Base-by-base conservation (phyloP, 768 basidiomycete genomes). In the Leucogyrophana mollusca region DNA sequence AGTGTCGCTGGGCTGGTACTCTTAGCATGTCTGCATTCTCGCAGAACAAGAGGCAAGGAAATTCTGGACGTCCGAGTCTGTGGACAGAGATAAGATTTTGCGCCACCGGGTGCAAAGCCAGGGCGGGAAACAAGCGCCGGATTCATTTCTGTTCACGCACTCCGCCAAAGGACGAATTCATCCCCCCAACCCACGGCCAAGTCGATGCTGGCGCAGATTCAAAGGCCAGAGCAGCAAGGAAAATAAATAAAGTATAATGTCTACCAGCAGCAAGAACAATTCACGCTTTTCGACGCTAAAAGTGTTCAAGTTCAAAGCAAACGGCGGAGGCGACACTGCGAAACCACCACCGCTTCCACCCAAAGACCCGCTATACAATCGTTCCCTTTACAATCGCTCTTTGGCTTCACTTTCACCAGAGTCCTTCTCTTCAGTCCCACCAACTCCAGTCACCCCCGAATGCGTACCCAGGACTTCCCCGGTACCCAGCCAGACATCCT, bases 341-440 rank as follows among this genome's bases (percentile, higher is more conserved):
- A 66, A 60, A 34, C 61, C 70, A 25, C 80, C 82, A 0, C 82
- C 82, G 0, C 79, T 78, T 6, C 77, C 70, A 2, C 85, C 85
- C 33, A 87, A 87, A 64, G 85, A 87, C 53, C 57, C 69, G 6
- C 44, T 54, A 53, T 5, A 63, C 55, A 67, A 56, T 54, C 68
- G 52, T 42, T 64, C 70, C 9, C 49, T 73, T 54, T 66, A 67
- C 55, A 70, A 54, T 20, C 70, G 71, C 35, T 79, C 79, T 2
- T 62, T 78, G 43, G 56, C 69, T 21, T 79, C 78, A 8, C 68
- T 80, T 32, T 67, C 72, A n/a, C n/a, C n/a, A n/a, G n/a, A n/a
- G n/a, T 8, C 74, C 74, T 20, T 69, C 73, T 1, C 53, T 14
- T 54, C 51, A 0, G 53, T 47, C 0, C 61, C 66, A 9, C 33